Evolutionary conservation across 768 basidiomycete genomes (phyloP).

Genomic region (Tylopilus subfusipes): DNA sequence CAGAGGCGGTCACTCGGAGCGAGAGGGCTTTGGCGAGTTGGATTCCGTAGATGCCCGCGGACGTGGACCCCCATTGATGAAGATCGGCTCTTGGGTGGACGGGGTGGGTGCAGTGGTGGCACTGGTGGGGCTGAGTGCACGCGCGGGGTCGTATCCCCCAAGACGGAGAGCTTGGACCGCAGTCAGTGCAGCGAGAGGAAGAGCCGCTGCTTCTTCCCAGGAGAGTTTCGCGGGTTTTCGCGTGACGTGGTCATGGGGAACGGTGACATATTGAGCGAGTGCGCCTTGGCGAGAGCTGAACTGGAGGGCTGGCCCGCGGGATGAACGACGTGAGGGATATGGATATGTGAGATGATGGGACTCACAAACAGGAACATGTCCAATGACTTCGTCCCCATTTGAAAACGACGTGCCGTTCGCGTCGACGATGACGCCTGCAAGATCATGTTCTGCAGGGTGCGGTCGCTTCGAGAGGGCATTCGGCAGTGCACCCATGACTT

Average conservation of each 20-base stretch:
- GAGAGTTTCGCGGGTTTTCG: constrained; percentile 45
- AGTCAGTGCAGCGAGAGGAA: constrained; percentile 56
- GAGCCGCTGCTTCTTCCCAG: constrained; percentile 56
- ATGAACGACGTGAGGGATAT: not conserved
- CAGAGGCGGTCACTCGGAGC: constrained; percentile 54
- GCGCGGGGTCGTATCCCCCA: constrained; percentile 44
- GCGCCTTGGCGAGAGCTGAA: constrained; percentile 47
- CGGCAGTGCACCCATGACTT: constrained; percentile 49
- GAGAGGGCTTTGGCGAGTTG: constrained; percentile 68
- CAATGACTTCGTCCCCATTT: constrained; percentile 63
- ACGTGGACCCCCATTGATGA: constrained; percentile 72
- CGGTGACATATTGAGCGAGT: constrained; percentile 52
- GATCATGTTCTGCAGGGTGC: constrained; percentile 55
- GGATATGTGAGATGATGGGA: not conserved
- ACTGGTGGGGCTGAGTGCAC: not conserved
- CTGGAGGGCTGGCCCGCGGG: constrained; percentile 20
- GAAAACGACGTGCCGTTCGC: constrained; percentile 50
- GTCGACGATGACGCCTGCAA: constrained; percentile 60
- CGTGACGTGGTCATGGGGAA: constrained; percentile 43
- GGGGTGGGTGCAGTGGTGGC: no score
- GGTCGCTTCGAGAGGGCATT: constrained; percentile 47
- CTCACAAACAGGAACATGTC: constrained; percentile 43
- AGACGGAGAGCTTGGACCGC: constrained; percentile 54
- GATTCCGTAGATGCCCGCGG: constrained; percentile 68
- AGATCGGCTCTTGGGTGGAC: constrained; percentile 44